Base-by-base conservation (phyloP, 768 basidiomycete genomes). In the Fistulinella prunicolor region DNA sequence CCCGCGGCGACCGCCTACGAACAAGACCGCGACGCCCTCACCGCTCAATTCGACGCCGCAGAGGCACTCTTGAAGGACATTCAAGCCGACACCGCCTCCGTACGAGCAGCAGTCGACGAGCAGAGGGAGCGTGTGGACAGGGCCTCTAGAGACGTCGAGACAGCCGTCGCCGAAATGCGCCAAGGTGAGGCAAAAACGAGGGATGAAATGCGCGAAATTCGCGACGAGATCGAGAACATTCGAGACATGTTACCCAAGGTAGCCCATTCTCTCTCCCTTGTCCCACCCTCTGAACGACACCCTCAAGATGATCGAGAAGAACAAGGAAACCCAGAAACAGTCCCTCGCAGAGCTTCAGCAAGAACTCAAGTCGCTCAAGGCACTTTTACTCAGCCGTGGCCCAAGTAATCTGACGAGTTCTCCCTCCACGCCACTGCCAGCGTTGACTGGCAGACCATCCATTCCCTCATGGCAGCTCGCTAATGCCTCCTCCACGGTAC, bases 201-300 rank as follows among this genome's bases (percentile, higher is more conserved):
- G 37, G 86, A 92, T 41, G 93, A 95, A 64, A 85, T 97, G 80
- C 80, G 88, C 23, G 90, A 94, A 72, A 83, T 98, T 45, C 81
- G 90, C 45, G 89, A 92, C 10, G 96, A 98, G 63, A 78, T 98
- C 43, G 89, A 86, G 58, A 88, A 83, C 52, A 82, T 98, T 39
- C 82, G 87, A 17, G 94, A 95, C 54, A 85, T 94, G 83, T 68
- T 99, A 16, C 96, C 96, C 6, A 93, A 89, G 81, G 96, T 94
- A 52, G 22, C 71, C 61, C 12, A 39, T 19, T 9, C 44, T 19
- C 23, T 20, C 40, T 10, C 6, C 22, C 6, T 14, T 9, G n/a
- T 24, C 26, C 29, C 36, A 3, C 22, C 3, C n/a, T 52, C 44
- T 46, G 5, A 63, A 30, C 6, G 12, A 2, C 14, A 12, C 26